phyloP scores from a whole-genome alignment of 805 yeast species.

The Starmera pachycereana region DNA sequence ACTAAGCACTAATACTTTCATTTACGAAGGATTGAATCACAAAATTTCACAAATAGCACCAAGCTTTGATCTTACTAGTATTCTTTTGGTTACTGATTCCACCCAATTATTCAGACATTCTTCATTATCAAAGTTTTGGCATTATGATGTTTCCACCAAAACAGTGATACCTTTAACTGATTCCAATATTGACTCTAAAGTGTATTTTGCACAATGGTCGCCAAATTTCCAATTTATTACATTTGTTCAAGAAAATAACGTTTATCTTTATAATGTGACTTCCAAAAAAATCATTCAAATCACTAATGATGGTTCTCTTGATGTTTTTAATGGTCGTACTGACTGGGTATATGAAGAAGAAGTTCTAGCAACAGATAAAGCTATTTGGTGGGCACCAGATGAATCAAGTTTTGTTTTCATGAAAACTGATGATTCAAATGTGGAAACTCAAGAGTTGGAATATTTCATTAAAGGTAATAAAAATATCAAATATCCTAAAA shows the following conservation, averaged over 20 bases:
- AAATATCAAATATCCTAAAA: conserved; percentile 32
- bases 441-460: conserved; percentile 41
- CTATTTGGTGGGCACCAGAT: conserved; percentile 69
- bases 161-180: conserved; percentile 22
- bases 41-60: conserved; percentile 31
- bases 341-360: conserved; percentile 88
- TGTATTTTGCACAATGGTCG: conserved; percentile 46
- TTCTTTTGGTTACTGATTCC: conserved; percentile 44
- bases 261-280: conserved; percentile 35
- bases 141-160: conserved; percentile 36
- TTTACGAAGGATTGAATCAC: conserved; percentile 29
- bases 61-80: conserved; percentile 35
- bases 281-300: conserved; percentile 8
- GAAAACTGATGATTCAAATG: conserved; percentile 49
- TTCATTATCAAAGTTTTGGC: conserved; percentile 47
- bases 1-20: conserved; percentile 26
- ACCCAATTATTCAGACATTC: conserved; percentile 62
- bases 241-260: conserved; percentile 44
- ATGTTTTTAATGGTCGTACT: conserved; percentile 56
- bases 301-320: conserved; percentile 38
- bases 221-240: conserved; percentile 47
- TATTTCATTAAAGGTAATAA: conserved; percentile 32
- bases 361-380: conserved; percentile 44
- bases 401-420: conserved; percentile 46
- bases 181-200: conserved; percentile 13